These are phyloP conservation scores for Leptographium flavum DNA, from an alignment of 2,329 filamentous ascomycete genomes.

Conservation along the genomic window DNA sequence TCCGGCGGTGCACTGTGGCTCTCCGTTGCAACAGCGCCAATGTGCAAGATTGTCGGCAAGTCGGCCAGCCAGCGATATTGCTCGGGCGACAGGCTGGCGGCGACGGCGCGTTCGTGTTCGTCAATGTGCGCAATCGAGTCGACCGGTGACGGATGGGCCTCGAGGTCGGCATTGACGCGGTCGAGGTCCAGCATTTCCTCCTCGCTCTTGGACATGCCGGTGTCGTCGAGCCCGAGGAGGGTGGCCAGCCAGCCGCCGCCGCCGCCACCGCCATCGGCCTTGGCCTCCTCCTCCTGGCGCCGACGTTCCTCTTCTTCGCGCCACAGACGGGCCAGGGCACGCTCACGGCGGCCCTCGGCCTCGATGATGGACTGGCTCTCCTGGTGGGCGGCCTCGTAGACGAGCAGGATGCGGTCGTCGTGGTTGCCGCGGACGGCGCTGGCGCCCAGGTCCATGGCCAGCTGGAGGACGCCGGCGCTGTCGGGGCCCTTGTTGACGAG, in stretches of 20 bases:
- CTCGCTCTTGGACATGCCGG: background rate
- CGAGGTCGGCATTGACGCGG: background rate
- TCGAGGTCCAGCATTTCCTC: conserved; percentile 8
- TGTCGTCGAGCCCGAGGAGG: background rate
- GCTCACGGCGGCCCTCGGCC: conserved; percentile 7
- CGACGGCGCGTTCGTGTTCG: conserved; percentile 35
- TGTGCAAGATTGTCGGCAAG: conserved; percentile 64
- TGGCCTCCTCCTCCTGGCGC: background rate
- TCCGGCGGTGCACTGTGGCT: conserved; percentile 22
- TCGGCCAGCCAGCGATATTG: conserved; percentile 56
- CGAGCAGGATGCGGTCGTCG: conserved; percentile 71
- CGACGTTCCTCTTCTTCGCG: conserved; percentile 12
- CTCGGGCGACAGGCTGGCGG: conserved; percentile 34
- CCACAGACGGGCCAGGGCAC: conserved; percentile 11
- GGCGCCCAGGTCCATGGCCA: conserved; percentile 59
- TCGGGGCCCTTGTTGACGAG: conserved; percentile 79
- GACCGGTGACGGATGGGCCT: conserved; percentile 5
- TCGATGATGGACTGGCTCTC: conserved; percentile 2
- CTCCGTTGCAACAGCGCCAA: conserved; percentile 38
- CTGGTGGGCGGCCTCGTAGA: conserved; percentile 27
- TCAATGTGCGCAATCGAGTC: conserved; percentile 20
- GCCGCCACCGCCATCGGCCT: background rate
- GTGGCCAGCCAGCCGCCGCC: background rate
- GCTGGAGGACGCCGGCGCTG: conserved; percentile 60
- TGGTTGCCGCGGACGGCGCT: conserved; percentile 84